Percentiles rank a stretch among this genome's conserved stretches.
These are phyloP conservation scores for Tulasnella sp. DNA, from an alignment of 768 basidiomycete genomes.

Conservation along the genomic window DNA sequence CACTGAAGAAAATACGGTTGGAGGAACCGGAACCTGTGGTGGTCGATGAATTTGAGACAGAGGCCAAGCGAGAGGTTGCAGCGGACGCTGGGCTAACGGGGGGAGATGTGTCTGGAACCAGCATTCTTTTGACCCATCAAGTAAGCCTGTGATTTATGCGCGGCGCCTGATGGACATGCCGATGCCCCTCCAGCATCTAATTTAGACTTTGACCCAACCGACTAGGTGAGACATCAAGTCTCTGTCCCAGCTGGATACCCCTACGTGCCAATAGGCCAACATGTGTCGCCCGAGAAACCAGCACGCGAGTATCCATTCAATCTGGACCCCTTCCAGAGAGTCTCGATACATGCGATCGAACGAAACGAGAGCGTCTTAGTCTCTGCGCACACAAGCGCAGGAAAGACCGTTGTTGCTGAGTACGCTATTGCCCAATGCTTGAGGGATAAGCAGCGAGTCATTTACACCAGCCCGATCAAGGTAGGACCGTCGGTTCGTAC, in stretches of 20 bases:
- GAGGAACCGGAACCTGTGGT: slow-evolving; percentile 61
- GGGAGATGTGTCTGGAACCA: slow-evolving; percentile 48
- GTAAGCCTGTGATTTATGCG: slow-evolving; percentile 29
- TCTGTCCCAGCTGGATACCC: slow-evolving; percentile 87
- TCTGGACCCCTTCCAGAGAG: slow-evolving; percentile 93
- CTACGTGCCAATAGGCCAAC: slow-evolving; percentile 81
- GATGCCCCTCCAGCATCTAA: neutral
- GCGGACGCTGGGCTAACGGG: slow-evolving; percentile 81
- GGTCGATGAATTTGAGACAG: slow-evolving; percentile 89
- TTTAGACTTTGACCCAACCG: neutral
- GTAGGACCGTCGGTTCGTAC: slow-evolving; percentile 36
- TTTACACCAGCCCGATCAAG: slow-evolving; percentile 99
- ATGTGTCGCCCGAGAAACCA: slow-evolving; percentile 83
- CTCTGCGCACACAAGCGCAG: slow-evolving; percentile 96
- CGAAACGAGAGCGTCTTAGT: slow-evolving; percentile 96
- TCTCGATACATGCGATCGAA: slow-evolving; percentile 90
- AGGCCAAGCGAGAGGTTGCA: slow-evolving; percentile 83
- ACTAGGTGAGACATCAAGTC: slow-evolving; percentile 87
- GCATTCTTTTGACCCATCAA: slow-evolving; percentile 73
- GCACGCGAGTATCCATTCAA: slow-evolving; percentile 91
- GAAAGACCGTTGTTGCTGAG: slow-evolving; percentile 98
- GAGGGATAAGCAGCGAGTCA: slow-evolving; percentile 87
- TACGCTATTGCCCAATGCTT: slow-evolving; percentile 98
- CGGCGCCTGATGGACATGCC: neutral
- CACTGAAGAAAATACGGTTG: slow-evolving; percentile 46